Evolutionary conservation across 2,329 filamentous ascomycete species (phyloP).

Genomic region (Rhynchosporium agropyri): DNA sequence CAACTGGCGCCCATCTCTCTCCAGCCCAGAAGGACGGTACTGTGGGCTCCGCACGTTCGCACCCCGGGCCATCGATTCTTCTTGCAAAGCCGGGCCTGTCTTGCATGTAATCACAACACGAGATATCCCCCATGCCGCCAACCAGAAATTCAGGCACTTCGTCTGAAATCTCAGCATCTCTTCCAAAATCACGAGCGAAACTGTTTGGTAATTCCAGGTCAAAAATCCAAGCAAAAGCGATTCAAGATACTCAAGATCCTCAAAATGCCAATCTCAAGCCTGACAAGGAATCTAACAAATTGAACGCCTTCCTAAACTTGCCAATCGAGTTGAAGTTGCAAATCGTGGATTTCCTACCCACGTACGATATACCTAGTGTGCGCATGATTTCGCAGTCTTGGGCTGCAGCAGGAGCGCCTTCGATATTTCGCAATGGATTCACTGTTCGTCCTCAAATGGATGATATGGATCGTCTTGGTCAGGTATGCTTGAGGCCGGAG

Average conservation of each 20-base stretch:
- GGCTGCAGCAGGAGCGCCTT: conserved; percentile 18
- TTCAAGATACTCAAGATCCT: too few species aligned
- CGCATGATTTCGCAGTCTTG: conserved; percentile 22
- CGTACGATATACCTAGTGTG: conserved; percentile 15
- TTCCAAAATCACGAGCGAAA: neutral
- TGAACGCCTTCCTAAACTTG: conserved; percentile 7
- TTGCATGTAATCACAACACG: too few species aligned
- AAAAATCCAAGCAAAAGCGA: neutral
- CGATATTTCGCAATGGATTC: conserved; percentile 19
- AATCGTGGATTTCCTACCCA: conserved; percentile 16
- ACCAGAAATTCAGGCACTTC: neutral
- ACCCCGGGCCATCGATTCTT: too few species aligned
- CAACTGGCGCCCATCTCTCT: too few species aligned
- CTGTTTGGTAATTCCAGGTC: neutral
- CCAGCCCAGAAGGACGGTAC: too few species aligned
- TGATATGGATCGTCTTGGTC: conserved; percentile 16
- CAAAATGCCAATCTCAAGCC: neutral
- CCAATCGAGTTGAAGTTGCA: conserved; percentile 23
- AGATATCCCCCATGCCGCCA: neutral
- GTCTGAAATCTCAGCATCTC: conserved; percentile 3
- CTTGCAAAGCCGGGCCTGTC: too few species aligned
- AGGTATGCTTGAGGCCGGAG: conserved; percentile 7
- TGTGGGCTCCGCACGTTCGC: too few species aligned
- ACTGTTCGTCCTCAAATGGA: conserved; percentile 13
- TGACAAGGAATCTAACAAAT: neutral